Percentiles rank a stretch among this genome's conserved stretches.
These are phyloP conservation scores for Kodamaea alishanica DNA, from an alignment of 1,139 yeast species.

Conservation along the genomic window DNA sequence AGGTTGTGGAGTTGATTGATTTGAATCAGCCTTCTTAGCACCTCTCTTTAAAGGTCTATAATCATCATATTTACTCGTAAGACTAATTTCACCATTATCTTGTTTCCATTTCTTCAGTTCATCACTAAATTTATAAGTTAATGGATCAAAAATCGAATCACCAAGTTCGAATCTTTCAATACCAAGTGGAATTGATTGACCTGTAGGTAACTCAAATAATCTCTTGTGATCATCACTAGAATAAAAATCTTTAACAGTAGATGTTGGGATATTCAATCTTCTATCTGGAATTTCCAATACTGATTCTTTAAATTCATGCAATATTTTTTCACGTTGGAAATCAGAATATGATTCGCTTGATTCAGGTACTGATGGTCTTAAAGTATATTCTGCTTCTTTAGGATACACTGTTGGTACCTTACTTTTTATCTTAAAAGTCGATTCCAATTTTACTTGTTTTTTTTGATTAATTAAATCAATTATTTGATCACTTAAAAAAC, in stretches of 20 bases:
- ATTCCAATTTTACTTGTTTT: slow-evolving; percentile 19
- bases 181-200: slow-evolving; percentile 39
- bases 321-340: slow-evolving; percentile 30
- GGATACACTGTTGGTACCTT: slow-evolving; percentile 33
- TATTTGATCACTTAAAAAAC: slow-evolving; percentile 49
- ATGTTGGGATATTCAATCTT: slow-evolving; percentile 22
- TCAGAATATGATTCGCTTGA: slow-evolving; percentile 41
- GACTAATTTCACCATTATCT: slow-evolving; percentile 34
- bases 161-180: slow-evolving; percentile 65
- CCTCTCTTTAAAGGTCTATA: slow-evolving; percentile 68
- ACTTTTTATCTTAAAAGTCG: slow-evolving; percentile 18
- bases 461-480: slow-evolving; percentile 22
- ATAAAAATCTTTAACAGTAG: slow-evolving; percentile 27
- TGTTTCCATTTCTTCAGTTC: slow-evolving; percentile 29
- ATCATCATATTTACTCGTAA: slow-evolving; percentile 48
- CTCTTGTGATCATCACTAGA: slow-evolving; percentile 40
- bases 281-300: slow-evolving; percentile 53
- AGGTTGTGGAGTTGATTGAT: slow-evolving; percentile 40
- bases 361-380: slow-evolving; percentile 26
- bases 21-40: slow-evolving; percentile 42
- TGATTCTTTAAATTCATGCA: slow-evolving; percentile 67
- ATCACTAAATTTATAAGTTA: slow-evolving; percentile 33
- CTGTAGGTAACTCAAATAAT: slow-evolving; percentile 78
- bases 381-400: slow-evolving; percentile 26
- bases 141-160: slow-evolving; percentile 71